Evolutionary conservation across 2,329 filamentous ascomycete genomes (phyloP), one percentile per base, ranked within the genome.

Genomic region (Colletotrichum sp.): DNA sequence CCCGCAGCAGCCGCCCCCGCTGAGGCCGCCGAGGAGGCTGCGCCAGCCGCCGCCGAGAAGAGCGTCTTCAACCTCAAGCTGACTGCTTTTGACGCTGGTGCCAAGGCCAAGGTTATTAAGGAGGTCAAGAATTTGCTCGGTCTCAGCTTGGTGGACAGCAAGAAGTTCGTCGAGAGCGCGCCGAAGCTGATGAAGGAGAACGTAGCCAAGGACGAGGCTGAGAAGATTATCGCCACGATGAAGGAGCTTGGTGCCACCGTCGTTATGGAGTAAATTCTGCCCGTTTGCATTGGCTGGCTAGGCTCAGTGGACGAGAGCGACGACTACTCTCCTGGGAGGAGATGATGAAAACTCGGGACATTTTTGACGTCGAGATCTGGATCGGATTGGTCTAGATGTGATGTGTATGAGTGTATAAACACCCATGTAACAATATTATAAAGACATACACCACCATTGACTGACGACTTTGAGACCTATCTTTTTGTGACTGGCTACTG

Each of bases 81-180:
- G 78, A 91, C 95, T 86, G 94, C 94, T 44, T 98, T 99, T 85
- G 98, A 99, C 69, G 90, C 96, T 32, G 90, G 88, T 67, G 89
- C 96, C 79, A 99, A 99, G 91, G 96, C 98, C 82, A 99, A 99
- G 94, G 90, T 99, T 82, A 99, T 99, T 91, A 99, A 99, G 92
- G 97, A 99, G 90, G 92, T 99, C 89, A 99, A 99, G 93, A 93
- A 92, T 83, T 91, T 99, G 92, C 90, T 99, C 77, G 97, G 97
- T 59, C 88, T 99, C 84, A 98, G 95, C 85, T 91, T 99, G 89
- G 98, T 99, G 81, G 97, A 99, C 88, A 98, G 95, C 89, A 99
- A 99, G 94, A 99, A 99, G 90, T 99, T 99, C 83, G 97, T 99
- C 80, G 97, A 99, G 91, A 95, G 95, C 84, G 96, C 95, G 80